Evolutionary conservation across 495 filamentous ascomycete species (phyloP).

Genomic region (Neurospora intermedia): DNA sequence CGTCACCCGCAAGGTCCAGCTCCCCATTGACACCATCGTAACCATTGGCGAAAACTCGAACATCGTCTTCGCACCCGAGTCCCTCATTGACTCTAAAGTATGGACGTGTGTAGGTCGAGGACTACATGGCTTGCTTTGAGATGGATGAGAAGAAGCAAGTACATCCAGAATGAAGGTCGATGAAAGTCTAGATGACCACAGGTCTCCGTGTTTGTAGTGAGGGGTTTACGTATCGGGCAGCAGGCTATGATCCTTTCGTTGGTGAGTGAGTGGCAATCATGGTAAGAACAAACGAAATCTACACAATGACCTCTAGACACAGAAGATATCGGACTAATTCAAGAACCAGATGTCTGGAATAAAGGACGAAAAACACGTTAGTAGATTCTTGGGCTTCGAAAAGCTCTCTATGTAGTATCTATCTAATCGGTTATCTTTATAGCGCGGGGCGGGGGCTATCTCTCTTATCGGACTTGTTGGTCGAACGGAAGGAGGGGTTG

Average conservation of each 20-base stretch:
- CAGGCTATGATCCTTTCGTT: neutral
- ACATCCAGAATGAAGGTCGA: neutral
- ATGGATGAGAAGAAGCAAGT: neutral
- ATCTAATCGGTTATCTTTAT: neutral
- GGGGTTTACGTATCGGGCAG: neutral
- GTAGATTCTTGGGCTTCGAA: neutral
- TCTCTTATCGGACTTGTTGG: neutral
- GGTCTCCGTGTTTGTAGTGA: neutral
- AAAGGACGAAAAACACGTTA: neutral
- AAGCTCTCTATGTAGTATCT: neutral
- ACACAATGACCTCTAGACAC: neutral
- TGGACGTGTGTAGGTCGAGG: neutral
- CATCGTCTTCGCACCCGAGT: neutral
- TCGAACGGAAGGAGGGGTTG: neutral
- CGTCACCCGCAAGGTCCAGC: constrained; percentile 6
- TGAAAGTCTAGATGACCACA: neutral
- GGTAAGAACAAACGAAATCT: neutral
- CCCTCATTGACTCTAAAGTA: neutral
- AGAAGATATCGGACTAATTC: neutral
- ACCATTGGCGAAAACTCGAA: neutral
- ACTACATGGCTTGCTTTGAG: neutral
- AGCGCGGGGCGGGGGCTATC: neutral
- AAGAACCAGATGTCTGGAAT: neutral
- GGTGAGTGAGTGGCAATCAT: neutral
- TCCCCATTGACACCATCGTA: constrained; percentile 16